Evolutionary conservation across 2,329 filamentous ascomycete genomes (phyloP), one percentile per base, ranked within the genome.

Genomic region (Pleoardoris graminearum): DNA sequence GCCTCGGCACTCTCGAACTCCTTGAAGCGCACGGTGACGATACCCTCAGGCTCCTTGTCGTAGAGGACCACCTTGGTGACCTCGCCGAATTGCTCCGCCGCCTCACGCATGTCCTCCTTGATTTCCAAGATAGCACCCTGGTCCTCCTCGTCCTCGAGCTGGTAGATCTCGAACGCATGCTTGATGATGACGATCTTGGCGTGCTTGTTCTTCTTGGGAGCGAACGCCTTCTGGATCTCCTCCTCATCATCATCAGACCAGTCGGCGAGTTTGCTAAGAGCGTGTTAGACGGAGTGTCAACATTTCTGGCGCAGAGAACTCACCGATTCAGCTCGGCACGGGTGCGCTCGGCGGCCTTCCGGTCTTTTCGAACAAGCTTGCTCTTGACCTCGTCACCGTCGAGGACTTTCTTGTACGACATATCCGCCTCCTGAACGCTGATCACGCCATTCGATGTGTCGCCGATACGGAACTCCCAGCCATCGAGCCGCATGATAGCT

Each of bases 41-140:
- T 83, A 16, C 94, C 94, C 0, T 91, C 88, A 3, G 83, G 77
- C 73, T 99, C 95, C 58, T 87, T 80, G 71, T 99, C 94, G 71
- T 89, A 99, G 14, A 99, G 78, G 3, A 94, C 86, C 35, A 97
- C 90, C 67, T 95, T 97, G 27, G 91, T 96, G 30, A 97, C 90
- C 21, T 87, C 81, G 3, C 94, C 94, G 12, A 94, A 79, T 75
- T 95, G 95, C 52, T 84, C 81, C 71, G 91, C 96, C 74, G 96
- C 92, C 45, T 96, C 90, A 39, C 90, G 84, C 50, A 97, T 90
- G 69, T 99, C 94, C 71, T 96, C 89, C 70, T 95, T 95, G 76
- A 97, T 96, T 58, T 97, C 93, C 32, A 95, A 79, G 54, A 95
- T 82, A 1, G 88, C 89, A 0, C 86, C 85, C 1, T 89, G 85